These are phyloP conservation scores for Chloranthus sessilifolius DNA, from an alignment of 164 flowering plant species.

Conservation along the genomic window DNA sequence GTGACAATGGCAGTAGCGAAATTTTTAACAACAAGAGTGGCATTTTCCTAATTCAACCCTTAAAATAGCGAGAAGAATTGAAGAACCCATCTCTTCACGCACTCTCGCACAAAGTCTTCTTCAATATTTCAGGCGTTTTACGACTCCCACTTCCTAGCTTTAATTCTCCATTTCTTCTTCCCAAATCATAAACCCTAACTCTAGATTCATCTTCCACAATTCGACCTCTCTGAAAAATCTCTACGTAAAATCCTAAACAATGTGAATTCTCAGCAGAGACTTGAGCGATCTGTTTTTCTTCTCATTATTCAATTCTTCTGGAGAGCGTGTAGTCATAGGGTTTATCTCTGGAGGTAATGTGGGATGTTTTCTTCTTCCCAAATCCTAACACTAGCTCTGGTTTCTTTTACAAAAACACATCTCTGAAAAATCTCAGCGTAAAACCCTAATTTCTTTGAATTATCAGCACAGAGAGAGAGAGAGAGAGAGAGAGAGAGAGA, in stretches of 20 bases:
- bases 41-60: neutral
- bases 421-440: too few relatives aligned
- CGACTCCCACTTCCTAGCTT: too few relatives aligned
- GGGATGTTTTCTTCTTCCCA: neutral
- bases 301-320: neutral
- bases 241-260: too few relatives aligned
- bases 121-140: too few relatives aligned
- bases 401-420: too few relatives aligned
- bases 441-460: neutral
- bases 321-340: neutral
- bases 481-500: neutral
- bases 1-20: neutral
- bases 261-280: too few relatives aligned
- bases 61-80: neutral
- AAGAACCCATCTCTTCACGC: too few relatives aligned
- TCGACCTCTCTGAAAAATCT: neutral
- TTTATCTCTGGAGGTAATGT: neutral
- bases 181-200: too few relatives aligned
- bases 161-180: too few relatives aligned
- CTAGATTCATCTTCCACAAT: neutral
- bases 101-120: too few relatives aligned
- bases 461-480: slow-evolving; percentile 2
- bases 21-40: neutral
- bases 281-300: neutral
- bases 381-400: neutral